Percentiles rank a stretch among this genome's conserved stretches.
These are phyloP conservation scores for Edaphochlamys debaryana DNA, from an alignment of 139 green algal species.

Conservation along the genomic window DNA sequence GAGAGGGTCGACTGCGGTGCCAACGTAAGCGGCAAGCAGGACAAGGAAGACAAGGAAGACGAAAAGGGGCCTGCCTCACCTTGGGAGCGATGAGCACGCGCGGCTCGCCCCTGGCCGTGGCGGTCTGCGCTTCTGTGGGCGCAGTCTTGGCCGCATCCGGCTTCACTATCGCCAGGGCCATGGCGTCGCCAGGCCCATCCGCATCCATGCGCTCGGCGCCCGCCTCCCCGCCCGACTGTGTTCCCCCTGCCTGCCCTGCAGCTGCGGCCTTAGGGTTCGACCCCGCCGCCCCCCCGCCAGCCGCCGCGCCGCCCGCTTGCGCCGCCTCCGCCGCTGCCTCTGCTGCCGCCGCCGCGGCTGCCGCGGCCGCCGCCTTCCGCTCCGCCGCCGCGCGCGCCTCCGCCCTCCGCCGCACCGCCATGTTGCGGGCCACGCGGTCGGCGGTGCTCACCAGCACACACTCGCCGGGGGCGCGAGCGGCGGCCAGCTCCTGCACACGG, in stretches of 20 bases:
- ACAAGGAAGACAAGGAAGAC: not conserved
- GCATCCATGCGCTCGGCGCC: not conserved
- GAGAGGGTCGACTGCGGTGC: not conserved
- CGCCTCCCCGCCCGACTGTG: no score
- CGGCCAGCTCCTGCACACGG: no score
- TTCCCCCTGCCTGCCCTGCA: no score
- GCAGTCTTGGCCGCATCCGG: no score
- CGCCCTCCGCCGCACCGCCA: not conserved
- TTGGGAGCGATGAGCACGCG: slow-evolving; percentile 2
- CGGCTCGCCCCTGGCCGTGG: no score
- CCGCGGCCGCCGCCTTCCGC: not conserved
- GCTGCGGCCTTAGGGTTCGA: no score
- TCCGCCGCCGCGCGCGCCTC: not conserved
- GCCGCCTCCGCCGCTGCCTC: not conserved
- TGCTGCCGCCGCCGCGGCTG: not conserved
- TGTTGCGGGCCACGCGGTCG: not conserved
- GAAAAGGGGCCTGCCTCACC: not conserved
- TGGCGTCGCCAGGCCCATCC: no score
- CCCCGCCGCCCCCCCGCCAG: no score
- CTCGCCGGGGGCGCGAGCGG: no score
- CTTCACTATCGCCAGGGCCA: not conserved
- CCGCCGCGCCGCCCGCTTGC: no score
- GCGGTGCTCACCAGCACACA: slow-evolving; percentile 6
- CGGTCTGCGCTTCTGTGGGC: no score
- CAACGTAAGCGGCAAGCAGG: not conserved